A percentile compares a stretch with the other conserved stretches of the same genome.
These are phyloP conservation scores for Populus simonii DNA, from an alignment of 345 rosid genomes.

Conservation along the genomic window DNA sequence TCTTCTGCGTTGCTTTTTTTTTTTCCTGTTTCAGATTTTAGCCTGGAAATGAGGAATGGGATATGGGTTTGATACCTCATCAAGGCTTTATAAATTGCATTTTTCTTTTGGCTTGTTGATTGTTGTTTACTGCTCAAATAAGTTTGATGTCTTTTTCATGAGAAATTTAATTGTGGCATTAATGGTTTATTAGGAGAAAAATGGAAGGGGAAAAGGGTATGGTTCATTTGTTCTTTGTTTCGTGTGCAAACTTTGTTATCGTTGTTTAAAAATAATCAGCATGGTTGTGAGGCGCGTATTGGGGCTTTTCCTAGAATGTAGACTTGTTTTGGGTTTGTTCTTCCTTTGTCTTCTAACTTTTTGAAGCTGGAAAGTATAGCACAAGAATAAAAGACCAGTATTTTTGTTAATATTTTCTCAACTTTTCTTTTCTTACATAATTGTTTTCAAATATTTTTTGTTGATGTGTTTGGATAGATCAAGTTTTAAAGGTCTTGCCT, in stretches of 20 bases:
- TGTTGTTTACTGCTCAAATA: not conserved
- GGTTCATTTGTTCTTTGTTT: not conserved
- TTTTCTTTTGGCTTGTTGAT: not conserved
- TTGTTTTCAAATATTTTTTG: not conserved
- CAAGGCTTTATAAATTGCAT: not conserved
- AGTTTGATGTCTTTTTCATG: not conserved
- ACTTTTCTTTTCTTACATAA: not conserved
- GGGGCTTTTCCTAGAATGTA: not conserved
- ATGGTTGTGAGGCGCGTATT: not conserved
- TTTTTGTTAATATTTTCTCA: not conserved
- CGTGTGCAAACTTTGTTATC: not conserved
- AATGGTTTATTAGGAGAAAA: not conserved
- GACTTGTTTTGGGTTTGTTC: not conserved
- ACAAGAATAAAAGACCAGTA: not conserved
- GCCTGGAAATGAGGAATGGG: not conserved
- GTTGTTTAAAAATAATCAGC: not conserved
- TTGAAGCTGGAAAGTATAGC: not conserved
- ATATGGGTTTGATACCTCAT: not conserved
- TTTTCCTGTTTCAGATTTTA: not conserved
- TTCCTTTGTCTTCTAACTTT: not conserved
- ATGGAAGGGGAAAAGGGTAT: not conserved
- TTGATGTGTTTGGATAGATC: not conserved
- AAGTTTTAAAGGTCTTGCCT: not conserved
- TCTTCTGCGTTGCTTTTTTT: not conserved
- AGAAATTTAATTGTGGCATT: not conserved